A percentile compares a stretch with the other conserved stretches of the same genome.
phyloP scores from a whole-genome alignment of 805 yeast species.

The Nakazawaea anatomiae region DNA sequence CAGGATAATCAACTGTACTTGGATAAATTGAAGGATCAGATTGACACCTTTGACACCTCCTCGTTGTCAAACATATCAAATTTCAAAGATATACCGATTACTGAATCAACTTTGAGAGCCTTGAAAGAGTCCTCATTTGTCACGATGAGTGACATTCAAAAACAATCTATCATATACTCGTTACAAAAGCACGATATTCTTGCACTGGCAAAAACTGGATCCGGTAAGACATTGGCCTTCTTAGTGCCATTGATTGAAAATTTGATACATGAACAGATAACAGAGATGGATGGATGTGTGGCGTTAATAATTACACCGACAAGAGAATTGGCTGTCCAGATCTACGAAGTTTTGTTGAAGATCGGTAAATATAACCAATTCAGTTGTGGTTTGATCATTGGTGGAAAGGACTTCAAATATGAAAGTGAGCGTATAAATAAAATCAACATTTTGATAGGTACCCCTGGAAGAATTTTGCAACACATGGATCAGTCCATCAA shows the following conservation, averaged over 20 bases:
- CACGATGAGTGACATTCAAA: slow-evolving; percentile 81
- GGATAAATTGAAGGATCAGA: slow-evolving; percentile 39
- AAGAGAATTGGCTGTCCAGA: slow-evolving; percentile 86
- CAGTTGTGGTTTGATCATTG: slow-evolving; percentile 88
- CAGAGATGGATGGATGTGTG: slow-evolving; percentile 82
- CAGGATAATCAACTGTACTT: slow-evolving; percentile 28
- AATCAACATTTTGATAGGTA: slow-evolving; percentile 80
- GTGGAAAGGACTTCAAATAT: slow-evolving; percentile 82
- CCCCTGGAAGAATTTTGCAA: slow-evolving; percentile 88
- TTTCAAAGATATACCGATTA: slow-evolving; percentile 76
- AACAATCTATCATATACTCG: slow-evolving; percentile 67
- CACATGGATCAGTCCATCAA: slow-evolving; percentile 88
- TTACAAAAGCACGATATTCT: slow-evolving; percentile 74
- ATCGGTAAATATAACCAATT: slow-evolving; percentile 71
- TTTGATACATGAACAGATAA: slow-evolving; percentile 64
- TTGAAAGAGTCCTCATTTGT: slow-evolving; percentile 73
- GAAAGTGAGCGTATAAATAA: slow-evolving; percentile 76
- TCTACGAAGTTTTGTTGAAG: slow-evolving; percentile 78
- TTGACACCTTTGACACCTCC: slow-evolving; percentile 48
- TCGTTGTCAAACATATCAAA: slow-evolving; percentile 31
- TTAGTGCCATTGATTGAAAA: slow-evolving; percentile 74
- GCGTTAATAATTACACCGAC: slow-evolving; percentile 90
- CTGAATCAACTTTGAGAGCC: slow-evolving; percentile 61
- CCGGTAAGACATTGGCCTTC: slow-evolving; percentile 88
- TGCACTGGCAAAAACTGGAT: slow-evolving; percentile 87